Evolutionary conservation across 164 flowering plant species (phyloP).

Genomic region (Protea cynaroides): DNA sequence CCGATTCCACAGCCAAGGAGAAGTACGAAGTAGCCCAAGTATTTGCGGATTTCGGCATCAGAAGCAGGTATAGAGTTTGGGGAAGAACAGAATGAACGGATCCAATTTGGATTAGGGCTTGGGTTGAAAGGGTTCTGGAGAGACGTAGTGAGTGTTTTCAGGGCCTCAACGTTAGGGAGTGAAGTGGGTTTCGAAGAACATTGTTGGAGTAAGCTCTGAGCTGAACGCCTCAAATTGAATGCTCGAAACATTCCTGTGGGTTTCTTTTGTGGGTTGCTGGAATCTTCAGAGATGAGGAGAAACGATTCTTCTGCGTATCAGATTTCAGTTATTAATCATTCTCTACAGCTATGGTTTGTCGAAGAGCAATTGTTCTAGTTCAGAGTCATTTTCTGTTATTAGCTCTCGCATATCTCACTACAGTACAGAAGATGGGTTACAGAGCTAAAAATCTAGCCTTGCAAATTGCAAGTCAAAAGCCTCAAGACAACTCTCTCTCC

Average conservation of each 20-base stretch:
- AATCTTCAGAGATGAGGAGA: no score
- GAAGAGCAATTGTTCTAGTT: no score
- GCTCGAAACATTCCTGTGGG: conserved; percentile 52
- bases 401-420: no score
- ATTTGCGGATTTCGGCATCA: conserved; percentile 68
- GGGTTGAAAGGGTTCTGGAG: conserved; percentile 5
- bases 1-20: conserved; percentile 71
- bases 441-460: no score
- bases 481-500: no score
- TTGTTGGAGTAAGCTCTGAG: conserved; percentile 25
- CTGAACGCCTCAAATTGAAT: conserved; percentile 29
- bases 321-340: no score
- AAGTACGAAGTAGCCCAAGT: conserved; percentile 78
- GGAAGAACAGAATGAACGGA: conserved; percentile 27
- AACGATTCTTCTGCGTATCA: no score
- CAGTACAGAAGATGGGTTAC: no score
- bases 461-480: no score
- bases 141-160: conserved; percentile 10
- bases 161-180: conserved; percentile 7
- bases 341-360: no score
- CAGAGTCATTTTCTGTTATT: no score
- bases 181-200: conserved; percentile 8
- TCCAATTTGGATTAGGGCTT: conserved; percentile 17
- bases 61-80: conserved; percentile 30
- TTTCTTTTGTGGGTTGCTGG: no score